Evolutionary conservation across 2,329 filamentous ascomycete genomes (phyloP), one percentile per base, ranked within the genome.

Genomic region (Colletotrichum sidae): DNA sequence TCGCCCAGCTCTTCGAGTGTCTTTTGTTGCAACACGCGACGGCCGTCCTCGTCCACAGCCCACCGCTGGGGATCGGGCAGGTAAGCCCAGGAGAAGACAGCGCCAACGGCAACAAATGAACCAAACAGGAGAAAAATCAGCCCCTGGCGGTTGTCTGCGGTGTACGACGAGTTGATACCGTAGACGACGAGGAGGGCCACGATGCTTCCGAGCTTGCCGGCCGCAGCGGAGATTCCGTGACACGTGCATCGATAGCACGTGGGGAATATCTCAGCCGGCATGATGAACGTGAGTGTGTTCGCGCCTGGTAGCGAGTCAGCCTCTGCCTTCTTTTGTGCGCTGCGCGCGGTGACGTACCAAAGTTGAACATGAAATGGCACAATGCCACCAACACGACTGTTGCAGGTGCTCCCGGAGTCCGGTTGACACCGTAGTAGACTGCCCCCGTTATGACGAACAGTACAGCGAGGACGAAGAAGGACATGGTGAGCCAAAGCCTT

Each of bases 211-310:
- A 86, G 74, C 70, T 89, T 89, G 10, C 87, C 87, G 1, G 83
- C 82, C 0, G 87, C 87, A 0, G 87, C 87, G 0, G 86, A 87
- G 56, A 89, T 86, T 33, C 86, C 87, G 70, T 89, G 86, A 64
- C 86, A 89, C 0, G 87, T 88, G 55, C 83, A 87, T 45, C 88
- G 83, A 69, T 89, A 90, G 67, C 83, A 82, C 2, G 88, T 90
- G 0, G 87, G 87, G 72, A 90, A 91, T 46, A 88, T 84, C 71
- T 90, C 88, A 46, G 86, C 87, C 1, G 88, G 87, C 13, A 90
- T 84, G 58, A 90, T 85, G 70, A 90, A 89, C 0, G 87, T 90
- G 10, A 89, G 81, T 0, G 85, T 86, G 69, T 89, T 89, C 46
- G 86, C 86, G 10, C 87, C 83, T 83, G 54, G 4, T 53, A 11